Evolutionary conservation across 1,284 basidiomycete species (phyloP).

Genomic region (Sphaerobolus stellatus): DNA sequence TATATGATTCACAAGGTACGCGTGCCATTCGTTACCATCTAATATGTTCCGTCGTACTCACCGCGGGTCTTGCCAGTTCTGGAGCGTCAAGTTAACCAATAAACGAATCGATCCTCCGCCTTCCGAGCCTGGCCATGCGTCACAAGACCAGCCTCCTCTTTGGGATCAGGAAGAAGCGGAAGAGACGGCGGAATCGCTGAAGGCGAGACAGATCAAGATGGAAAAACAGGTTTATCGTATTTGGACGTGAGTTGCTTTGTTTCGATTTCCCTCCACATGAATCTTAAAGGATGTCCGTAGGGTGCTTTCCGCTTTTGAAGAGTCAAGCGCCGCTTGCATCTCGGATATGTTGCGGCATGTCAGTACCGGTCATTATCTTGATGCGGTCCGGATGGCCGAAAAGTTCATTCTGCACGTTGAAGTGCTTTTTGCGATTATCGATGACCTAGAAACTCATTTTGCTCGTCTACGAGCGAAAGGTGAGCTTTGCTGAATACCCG

Average conservation of each 20-base stretch:
- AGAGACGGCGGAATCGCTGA: conserved; percentile 82
- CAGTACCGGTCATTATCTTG: conserved; percentile 93
- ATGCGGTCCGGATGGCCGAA: conserved; percentile 97
- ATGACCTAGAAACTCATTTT: conserved; percentile 93
- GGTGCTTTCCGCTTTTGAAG: conserved; percentile 96
- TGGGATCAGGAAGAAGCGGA: conserved; percentile 74
- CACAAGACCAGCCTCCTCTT: conserved; percentile 36
- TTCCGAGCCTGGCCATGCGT: conserved; percentile 12
- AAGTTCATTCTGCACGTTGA: conserved; percentile 99
- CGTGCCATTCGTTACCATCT: background rate
- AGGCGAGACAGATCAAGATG: conserved; percentile 92
- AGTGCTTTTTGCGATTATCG: conserved; percentile 95
- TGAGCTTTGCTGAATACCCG: conserved; percentile 28
- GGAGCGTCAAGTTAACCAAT: conserved; percentile 12
- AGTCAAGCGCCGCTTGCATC: conserved; percentile 98
- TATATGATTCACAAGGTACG: conserved; percentile 99
- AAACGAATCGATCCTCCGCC: conserved; percentile 2
- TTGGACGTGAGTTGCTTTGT: conserved; percentile 75
- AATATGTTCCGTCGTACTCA: conserved; percentile 33
- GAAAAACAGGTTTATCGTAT: conserved; percentile 98
- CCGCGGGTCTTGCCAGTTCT: conserved; percentile 48
- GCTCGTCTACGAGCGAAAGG: conserved; percentile 81
- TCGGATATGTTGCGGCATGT: conserved; percentile 98
- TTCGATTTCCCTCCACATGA: conserved; percentile 12
- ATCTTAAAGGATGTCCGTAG: conserved; percentile 35